Evolutionary conservation across 306 rosid genomes (phyloP), one percentile per base, ranked within the genome.

Genomic region (Castanopsis chinensis): DNA sequence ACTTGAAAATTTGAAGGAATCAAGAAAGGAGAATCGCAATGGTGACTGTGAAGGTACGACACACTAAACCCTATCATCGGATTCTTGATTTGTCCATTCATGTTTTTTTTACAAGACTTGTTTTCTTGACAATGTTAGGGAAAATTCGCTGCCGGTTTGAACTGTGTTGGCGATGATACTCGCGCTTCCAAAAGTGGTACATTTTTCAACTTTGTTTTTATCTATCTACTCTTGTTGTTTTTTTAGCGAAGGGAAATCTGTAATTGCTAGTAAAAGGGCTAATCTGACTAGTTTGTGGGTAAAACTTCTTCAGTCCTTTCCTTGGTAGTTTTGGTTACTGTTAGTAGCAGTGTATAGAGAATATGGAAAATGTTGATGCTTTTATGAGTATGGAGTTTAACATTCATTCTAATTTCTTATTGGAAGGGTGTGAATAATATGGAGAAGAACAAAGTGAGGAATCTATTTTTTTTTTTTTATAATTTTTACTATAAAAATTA

Each of bases 381-480:
- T 65, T 53, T 67, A 12, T 33, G 69, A 35, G 23, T 49, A 32
- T 63, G 27, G 67, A 11, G 0, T 32, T 14, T 17, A 72, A 67
- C 71, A 71, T 77, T 72, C 80, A 17, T 83, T 75, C n/a, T 69
- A 49, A 27, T 80, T 86, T 64, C 37, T 20, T 56, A 20, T 78
- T 55, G 69, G 78, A 76, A 92, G 97, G 92, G 71, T 73, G 59
- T 75, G 73, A 76, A 73, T 77, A 82, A 37, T 73, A 75, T 81
- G 88, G 91, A 85, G 82, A 88, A 81, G 86, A 71, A 74, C 71
- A 87, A 74, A 20, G 83, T n/a, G n/a, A n/a, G n/a, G n/a, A n/a
- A n/a, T n/a, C n/a, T n/a, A n/a, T n/a, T n/a, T n/a, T n/a, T n/a
- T n/a, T n/a, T n/a, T n/a, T n/a, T n/a, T n/a, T n/a, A n/a, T n/a